Base-by-base conservation (phyloP, 805 yeast genomes). In the Candida adriatica region DNA sequence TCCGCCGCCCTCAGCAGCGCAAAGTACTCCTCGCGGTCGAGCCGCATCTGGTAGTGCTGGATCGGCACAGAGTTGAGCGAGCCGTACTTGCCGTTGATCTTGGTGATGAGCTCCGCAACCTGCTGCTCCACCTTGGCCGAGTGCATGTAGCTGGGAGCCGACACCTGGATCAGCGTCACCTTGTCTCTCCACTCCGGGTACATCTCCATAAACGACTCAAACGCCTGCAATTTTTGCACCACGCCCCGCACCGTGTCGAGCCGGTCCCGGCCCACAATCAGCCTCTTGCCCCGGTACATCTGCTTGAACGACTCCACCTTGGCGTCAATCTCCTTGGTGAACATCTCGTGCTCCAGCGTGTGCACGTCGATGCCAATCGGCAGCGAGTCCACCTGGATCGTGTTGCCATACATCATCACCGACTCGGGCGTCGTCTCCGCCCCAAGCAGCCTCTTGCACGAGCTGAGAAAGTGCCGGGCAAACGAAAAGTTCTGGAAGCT, bases 191-290 rank as follows among this genome's bases (percentile, higher is more conserved):
- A 86, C 43, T 87, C 87, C 2, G 99, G 98, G 46, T 78, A 87
- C 83, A 83, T 77, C 37, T 81, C 84, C 42, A 92, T 64, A 43
- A 92, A 85, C 61, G 77, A 73, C 49, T 85, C 95, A 58, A 80
- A 88, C 0, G 96, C 96, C 56, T 86, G 81, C 23, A 92, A 61
- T 56, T 92, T 92, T 59, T 92, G 97, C 4, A 84, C 75, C 18
- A 92, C 95, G 19, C 98, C 97, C 39, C 95, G 75, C 14, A 90
- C 95, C 8, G 80, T 62, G 55, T 92, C 97, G 38, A 92, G 69
- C 38, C 97, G 65, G 54, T 92, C 99, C 54, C 98, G 75, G 18
- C 98, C 98, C 24, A 92, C 81, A 45, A 92, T 83, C 42, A 92
- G 75, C 55, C 79, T 83, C 46, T 78, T 73, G 36, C 68, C 77